These are phyloP conservation scores for Cladophialophora chaetospira DNA, from an alignment of 2,329 filamentous ascomycete genomes.

Conservation along the genomic window DNA sequence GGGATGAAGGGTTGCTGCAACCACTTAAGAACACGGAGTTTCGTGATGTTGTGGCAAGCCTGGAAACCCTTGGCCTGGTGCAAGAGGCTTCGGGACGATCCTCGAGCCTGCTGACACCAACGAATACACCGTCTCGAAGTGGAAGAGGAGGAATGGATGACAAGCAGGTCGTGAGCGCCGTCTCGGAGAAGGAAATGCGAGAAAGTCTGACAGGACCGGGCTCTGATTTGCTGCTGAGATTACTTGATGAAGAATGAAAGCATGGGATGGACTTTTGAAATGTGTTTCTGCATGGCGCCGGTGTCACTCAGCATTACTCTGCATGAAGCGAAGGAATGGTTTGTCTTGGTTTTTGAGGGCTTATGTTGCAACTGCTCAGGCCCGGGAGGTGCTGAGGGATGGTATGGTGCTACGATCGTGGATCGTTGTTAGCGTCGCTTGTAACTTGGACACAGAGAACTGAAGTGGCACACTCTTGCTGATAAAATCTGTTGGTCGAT, in stretches of 20 bases:
- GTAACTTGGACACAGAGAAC: no score
- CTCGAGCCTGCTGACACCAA: conserved; percentile 65
- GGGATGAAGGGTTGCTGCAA: conserved; percentile 78
- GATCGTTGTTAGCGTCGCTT: not conserved
- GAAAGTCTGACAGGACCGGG: conserved; percentile 64
- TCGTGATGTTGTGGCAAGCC: conserved; percentile 82
- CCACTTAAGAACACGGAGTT: conserved; percentile 91
- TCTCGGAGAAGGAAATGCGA: conserved; percentile 77
- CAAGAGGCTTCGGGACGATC: conserved; percentile 69
- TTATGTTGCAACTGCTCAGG: conserved; percentile 1
- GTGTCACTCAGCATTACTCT: not conserved
- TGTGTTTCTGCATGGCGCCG: conserved; percentile 19
- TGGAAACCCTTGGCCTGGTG: conserved; percentile 85
- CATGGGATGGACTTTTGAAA: conserved; percentile 6
- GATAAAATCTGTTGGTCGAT: not conserved
- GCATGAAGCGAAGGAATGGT: conserved; percentile 19
- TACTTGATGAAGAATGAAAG: conserved; percentile 37
- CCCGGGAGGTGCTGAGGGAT: no score
- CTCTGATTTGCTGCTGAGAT: conserved; percentile 46
- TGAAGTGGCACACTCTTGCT: no score
- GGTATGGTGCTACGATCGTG: no score
- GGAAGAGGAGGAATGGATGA: conserved; percentile 65
- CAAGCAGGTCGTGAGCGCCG: conserved; percentile 74
- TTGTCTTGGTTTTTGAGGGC: conserved; percentile 15
- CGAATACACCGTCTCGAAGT: conserved; percentile 63